Evolutionary conservation across 768 basidiomycete species (phyloP).

Genomic region (Tylopilus intermedius): DNA sequence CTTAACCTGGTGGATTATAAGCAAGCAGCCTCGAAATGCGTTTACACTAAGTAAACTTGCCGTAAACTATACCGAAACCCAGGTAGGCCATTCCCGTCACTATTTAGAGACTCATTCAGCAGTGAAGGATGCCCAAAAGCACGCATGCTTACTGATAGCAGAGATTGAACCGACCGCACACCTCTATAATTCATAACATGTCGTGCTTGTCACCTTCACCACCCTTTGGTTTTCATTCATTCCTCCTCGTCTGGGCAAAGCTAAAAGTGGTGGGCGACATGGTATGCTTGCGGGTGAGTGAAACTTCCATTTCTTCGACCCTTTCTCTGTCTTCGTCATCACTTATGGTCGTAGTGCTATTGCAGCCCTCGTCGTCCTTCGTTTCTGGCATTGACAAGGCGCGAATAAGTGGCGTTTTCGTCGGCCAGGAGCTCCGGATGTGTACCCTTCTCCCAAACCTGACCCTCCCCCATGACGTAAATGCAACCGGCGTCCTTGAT

Average conservation of each 20-base stretch:
- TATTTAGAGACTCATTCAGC: constrained; percentile 2
- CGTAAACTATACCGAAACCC: constrained; percentile 64
- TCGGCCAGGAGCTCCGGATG: constrained; percentile 60
- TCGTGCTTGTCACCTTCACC: constrained; percentile 36
- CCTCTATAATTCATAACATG: constrained; percentile 46
- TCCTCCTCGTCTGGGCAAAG: constrained; percentile 50
- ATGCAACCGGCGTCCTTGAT: constrained; percentile 82
- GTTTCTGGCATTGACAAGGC: constrained; percentile 76
- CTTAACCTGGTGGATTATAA: constrained; percentile 38
- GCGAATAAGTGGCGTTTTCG: constrained; percentile 62
- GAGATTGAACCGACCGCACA: constrained; percentile 57
- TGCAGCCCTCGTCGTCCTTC: too few relatives aligned
- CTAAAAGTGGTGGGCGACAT: constrained; percentile 31
- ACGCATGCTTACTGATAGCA: constrained; percentile 37
- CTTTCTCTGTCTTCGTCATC: constrained; percentile 48
- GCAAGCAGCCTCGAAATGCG: not conserved
- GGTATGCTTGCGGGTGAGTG: constrained; percentile 38
- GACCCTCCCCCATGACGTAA: constrained; percentile 86
- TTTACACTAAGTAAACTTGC: constrained; percentile 17
- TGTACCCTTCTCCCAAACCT: constrained; percentile 74
- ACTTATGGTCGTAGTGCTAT: too few relatives aligned
- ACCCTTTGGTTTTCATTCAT: constrained; percentile 29
- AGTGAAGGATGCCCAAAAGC: not conserved
- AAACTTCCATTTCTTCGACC: constrained; percentile 52
- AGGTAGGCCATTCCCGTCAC: constrained; percentile 66